These are phyloP conservation scores for Cytospora piceae DNA, from an alignment of 2,329 filamentous ascomycete genomes.

Conservation along the genomic window DNA sequence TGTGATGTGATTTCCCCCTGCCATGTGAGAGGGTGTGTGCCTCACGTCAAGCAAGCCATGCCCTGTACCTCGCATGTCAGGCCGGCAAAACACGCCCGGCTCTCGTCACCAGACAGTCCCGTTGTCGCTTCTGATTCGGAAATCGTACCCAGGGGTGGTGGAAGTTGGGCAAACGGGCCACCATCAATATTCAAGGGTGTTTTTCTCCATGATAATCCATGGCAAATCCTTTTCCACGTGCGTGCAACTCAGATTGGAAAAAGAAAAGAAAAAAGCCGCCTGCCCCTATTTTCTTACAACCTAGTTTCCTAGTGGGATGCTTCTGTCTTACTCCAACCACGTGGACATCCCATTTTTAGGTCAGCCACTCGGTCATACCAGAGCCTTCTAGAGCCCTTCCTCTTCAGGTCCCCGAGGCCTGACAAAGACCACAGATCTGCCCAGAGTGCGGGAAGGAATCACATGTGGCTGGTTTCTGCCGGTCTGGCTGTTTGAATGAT, in stretches of 20 bases:
- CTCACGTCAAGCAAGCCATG: neutral
- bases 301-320: neutral
- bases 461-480: neutral
- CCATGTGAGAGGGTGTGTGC: neutral
- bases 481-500: neutral
- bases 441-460: constrained; percentile 20
- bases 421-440: constrained; percentile 14
- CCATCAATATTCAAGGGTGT: too few species aligned
- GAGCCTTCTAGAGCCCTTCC: constrained; percentile 11
- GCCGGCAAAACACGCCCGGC: neutral
- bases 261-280: constrained; percentile 7
- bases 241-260: too few species aligned
- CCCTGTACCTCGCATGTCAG: neutral
- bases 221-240: too few species aligned
- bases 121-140: neutral
- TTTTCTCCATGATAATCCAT: too few species aligned
- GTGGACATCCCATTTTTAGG: constrained; percentile 23
- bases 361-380: constrained; percentile 14
- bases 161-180: too few species aligned
- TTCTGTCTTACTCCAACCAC: constrained; percentile 10
- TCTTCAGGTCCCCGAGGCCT: neutral
- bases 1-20: too few species aligned
- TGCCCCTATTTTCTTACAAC: neutral
- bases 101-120: neutral
- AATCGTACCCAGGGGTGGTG: too few species aligned